Percentiles rank a stretch among this genome's conserved stretches.
Conservation (phyloP, 495 filamentous ascomycete species). For the Glarea lozoyensis region DNA sequence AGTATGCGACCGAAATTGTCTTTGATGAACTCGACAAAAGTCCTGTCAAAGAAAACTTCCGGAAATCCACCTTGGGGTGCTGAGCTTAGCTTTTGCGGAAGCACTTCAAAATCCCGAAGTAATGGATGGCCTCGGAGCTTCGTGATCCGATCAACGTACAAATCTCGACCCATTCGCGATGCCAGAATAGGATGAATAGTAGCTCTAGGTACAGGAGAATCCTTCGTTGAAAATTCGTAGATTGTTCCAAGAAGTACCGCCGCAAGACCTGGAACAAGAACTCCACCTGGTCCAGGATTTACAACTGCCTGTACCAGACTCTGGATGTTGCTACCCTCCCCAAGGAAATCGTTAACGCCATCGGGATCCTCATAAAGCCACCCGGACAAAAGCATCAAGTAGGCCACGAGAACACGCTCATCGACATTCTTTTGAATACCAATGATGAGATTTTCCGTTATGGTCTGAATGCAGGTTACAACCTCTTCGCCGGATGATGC, state of each 20-base stretch:
- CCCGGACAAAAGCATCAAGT: slow-evolving; percentile 84
- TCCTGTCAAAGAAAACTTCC: slow-evolving; percentile 75
- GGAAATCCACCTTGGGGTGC: slow-evolving; percentile 55
- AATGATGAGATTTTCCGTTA: slow-evolving; percentile 72
- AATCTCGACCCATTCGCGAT: slow-evolving; percentile 73
- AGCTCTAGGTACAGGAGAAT: slow-evolving; percentile 79
- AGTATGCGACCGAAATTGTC: slow-evolving; percentile 85
- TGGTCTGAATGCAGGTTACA: slow-evolving; percentile 83
- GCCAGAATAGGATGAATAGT: slow-evolving; percentile 75
- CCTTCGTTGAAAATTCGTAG: slow-evolving; percentile 96
- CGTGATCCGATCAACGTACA: slow-evolving; percentile 78
- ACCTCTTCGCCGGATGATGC: slow-evolving; percentile 89
- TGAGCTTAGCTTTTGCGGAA: slow-evolving; percentile 56
- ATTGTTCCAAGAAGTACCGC: slow-evolving; percentile 77
- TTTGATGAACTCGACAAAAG: slow-evolving; percentile 90
- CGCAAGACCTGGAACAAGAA: slow-evolving; percentile 73
- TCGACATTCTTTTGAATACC: slow-evolving; percentile 68
- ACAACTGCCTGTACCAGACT: slow-evolving; percentile 62
- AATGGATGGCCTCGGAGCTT: slow-evolving; percentile 71
- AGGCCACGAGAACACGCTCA: slow-evolving; percentile 72
- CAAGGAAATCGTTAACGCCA: slow-evolving; percentile 87
- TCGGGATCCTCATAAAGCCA: slow-evolving; percentile 91
- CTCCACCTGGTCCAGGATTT: slow-evolving; percentile 44
- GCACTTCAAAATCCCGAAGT: slow-evolving; percentile 85
- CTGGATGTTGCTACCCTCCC: slow-evolving; percentile 89